Base-by-base conservation (phyloP, 2,329 filamentous ascomycete genomes). In the Colletotrichum lupini region DNA sequence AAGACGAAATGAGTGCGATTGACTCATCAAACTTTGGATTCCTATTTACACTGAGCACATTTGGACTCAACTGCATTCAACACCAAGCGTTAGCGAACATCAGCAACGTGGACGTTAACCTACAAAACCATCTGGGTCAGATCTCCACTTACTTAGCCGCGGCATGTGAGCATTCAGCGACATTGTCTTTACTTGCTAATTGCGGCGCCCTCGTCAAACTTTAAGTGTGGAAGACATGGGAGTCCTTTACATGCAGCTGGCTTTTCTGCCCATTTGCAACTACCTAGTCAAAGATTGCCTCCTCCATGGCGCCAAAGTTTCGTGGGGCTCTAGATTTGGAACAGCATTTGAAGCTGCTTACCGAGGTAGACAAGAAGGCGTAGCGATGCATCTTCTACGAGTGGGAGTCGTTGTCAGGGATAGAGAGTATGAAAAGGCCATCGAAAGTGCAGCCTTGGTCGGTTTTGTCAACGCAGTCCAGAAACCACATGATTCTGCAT, bases 11-110 rank as follows among this genome's bases (percentile, higher is more conserved):
- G 1, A 8, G 32, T n/a, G 37, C 55, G 6, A 52, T 59, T 2
- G 12, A 11, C 4, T 5, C 22, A 0, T 19, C 6, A 8, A 35
- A 52, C 0, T 12, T 1, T 6, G 37, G 19, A 1, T 30, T 49
- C 14, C 19, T 67, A 2, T 52, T 53, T 11, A 1, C 35, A 7
- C n/a, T 53, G 1, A 59, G 55, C 12, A 52, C 30, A 1, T 52
- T 67, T 9, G 55, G 55, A 4, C n/a, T 67, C 1, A 26, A 52
- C 3, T 11, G 8, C 11, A 19, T 22, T 11, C 64, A 37, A 4
- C 4, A 1, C 2, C 5, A 22, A 1, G 26, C 1, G 5, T 26
- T 67, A 0, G 28, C 63, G 3, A 3, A 24, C 1, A 35, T 49
- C 5, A 3, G 35, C 1, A 6, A 8, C 4, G 2, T 59, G 1